Evolutionary conservation across 305 asterid genomes (phyloP), one percentile per base, ranked within the genome.

Genomic region (Fraxinus paxiana): DNA sequence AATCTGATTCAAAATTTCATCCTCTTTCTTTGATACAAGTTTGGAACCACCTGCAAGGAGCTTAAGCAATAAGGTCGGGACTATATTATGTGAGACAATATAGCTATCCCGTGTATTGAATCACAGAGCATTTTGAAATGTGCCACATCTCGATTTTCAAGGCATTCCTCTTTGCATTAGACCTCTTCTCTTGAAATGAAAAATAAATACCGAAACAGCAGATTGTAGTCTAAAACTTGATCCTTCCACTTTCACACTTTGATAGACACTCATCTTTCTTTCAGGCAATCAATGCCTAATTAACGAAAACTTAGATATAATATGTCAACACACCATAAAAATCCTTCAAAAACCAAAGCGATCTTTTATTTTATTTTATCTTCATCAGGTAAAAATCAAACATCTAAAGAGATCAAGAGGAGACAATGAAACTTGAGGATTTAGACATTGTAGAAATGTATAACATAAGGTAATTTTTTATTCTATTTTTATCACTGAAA

Each of bases 21-120:
- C 97, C 71, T 94, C 97, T 61, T 77, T 79, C 88, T 86, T 90
- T 46, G 89, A 87, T 80, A 87, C 74, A 73, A 79, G 81, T 88
- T 84, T 93, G 84, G 97, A 92, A 84, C 90, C 85, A 83, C 95
- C 99, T 94, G 90, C 82, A 82, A 82, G 79, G 28, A 82, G 67
- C 24, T 59, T 30, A 9, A 76, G 35, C 17, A n/a, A 75, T 81
- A 83, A 78, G 56, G 77, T 71, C 0, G 79, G 85, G 46, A 81
- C 37, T 3, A 72, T 18, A 2, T 67, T 34, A 65, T 31, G 10
- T 5, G 22, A 69, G 30, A 69, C 41, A 28, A 37, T 15, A 69
- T 69, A 13, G 74, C 75, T 74, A 26, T 37, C 15, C 34, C 6
- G 1, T 51, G 5, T 30, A 46, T 43, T 17, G 75, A 71, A 71